Percentiles rank a stretch among this genome's conserved stretches.
These are phyloP conservation scores for Friedmanniomyces simplex DNA, from an alignment of 495 filamentous ascomycete species.

Conservation along the genomic window DNA sequence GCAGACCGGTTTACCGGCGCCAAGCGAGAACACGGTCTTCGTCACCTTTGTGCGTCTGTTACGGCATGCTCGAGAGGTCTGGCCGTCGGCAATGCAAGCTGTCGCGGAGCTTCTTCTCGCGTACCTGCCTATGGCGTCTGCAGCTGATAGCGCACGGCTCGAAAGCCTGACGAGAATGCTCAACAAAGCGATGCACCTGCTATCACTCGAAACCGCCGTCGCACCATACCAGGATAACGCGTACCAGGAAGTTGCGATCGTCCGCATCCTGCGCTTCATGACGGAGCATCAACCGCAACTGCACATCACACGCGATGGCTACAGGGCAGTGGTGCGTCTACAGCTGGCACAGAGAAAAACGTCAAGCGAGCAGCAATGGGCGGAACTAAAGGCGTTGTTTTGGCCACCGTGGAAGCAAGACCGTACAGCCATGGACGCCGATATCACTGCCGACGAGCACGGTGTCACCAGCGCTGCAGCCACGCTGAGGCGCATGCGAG, in stretches of 20 bases:
- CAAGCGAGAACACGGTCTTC: conserved; percentile 24
- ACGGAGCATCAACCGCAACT: conserved; percentile 44
- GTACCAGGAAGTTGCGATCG: conserved; percentile 52
- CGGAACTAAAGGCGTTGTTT: conserved; percentile 46
- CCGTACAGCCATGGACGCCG: conserved; percentile 46
- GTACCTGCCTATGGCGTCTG: not conserved
- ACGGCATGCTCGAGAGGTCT: conserved; percentile 46
- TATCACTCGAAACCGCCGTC: conserved; percentile 43
- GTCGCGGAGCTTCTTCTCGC: conserved; percentile 27
- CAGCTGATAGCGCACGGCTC: not conserved
- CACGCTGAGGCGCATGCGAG: conserved; percentile 47
- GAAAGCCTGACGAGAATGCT: conserved; percentile 27
- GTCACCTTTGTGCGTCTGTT: conserved; percentile 44
- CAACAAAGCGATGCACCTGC: conserved; percentile 46
- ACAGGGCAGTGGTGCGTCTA: conserved; percentile 46
- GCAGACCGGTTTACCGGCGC: not conserved
- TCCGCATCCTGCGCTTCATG: conserved; percentile 54
- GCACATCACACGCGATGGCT: conserved; percentile 50
- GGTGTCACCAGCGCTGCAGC: conserved; percentile 48
- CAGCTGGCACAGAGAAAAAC: conserved; percentile 60
- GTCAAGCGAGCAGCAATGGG: conserved; percentile 45
- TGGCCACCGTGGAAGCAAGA: conserved; percentile 69
- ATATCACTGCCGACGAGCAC: conserved; percentile 38
- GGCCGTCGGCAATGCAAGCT: conserved; percentile 44
- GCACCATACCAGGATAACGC: conserved; percentile 40